phyloP scores from a whole-genome alignment of 2,329 filamentous ascomycete genomes.

The Phyllosticta ampelicida region DNA sequence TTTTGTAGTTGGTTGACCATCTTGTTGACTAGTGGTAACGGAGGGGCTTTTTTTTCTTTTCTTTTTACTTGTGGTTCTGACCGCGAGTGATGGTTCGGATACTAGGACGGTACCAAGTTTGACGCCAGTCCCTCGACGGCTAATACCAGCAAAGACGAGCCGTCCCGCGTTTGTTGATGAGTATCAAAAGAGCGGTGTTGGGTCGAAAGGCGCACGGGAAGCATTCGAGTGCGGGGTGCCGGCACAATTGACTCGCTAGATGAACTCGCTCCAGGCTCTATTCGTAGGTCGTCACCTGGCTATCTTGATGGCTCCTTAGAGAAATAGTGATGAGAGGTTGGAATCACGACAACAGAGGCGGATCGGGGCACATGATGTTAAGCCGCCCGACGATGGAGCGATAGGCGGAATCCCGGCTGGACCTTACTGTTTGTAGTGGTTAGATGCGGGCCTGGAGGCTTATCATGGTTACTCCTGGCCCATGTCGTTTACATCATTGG shows the following conservation, averaged over 20 bases:
- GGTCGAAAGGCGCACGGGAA: not conserved
- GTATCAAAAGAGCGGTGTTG: not conserved
- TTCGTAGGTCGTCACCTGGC: not conserved
- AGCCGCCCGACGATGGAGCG: not conserved
- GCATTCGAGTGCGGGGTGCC: not conserved
- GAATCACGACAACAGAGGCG: not conserved
- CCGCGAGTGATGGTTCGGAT: not conserved
- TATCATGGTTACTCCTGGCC: not conserved
- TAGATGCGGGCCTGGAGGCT: not conserved
- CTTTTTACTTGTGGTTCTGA: not conserved
- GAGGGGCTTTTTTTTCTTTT: not conserved
- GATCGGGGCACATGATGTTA: not conserved
- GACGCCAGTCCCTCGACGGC: not conserved
- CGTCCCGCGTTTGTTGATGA: not conserved
- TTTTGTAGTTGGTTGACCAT: not conserved
- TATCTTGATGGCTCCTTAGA: not conserved
- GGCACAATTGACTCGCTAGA: not conserved
- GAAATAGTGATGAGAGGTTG: not conserved
- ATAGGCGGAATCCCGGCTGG: not conserved
- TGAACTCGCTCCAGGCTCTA: not conserved
- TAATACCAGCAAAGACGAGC: not conserved
- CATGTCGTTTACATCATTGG: not conserved
- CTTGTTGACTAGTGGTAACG: not conserved
- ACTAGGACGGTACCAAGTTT: not conserved
- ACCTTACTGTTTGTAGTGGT: not conserved